Evolutionary conservation across 2,329 filamentous ascomycete genomes (phyloP), one percentile per base, ranked within the genome.

Genomic region (Chaetoscypha palmicola): DNA sequence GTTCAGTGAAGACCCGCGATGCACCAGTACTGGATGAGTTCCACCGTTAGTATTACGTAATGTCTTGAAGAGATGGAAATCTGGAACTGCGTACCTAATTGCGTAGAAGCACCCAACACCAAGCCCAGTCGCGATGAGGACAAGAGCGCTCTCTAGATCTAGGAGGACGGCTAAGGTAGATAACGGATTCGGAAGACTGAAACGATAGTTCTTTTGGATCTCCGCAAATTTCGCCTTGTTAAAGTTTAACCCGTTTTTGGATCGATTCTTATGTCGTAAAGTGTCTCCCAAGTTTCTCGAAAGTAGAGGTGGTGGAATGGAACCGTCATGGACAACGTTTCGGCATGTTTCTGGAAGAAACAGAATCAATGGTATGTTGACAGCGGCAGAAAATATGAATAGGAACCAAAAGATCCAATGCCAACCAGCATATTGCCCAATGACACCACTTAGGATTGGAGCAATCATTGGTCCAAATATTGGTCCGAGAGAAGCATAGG

Each of bases 401-500:
- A 57, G 43, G 22, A 56, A 57, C 76, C 77, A 81, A 53, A 83
- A 83, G 21, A 81, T 51, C 46, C 47, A 58, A 17, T 51, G 43
- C 52, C 52, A 59, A 24, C 54, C 51, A 12, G 49, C 48, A 17
- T 49, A 50, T 41, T 58, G 49, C 2, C 35, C 35, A 5, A 58
- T 28, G 7, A 54, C 38, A 12, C 53, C 56, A n/a, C 58, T 57
- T 9, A 60, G 32, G 9, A 58, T 47, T 2, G 57, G 56, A 9
- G 50, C 53, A 14, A 57, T 26, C 17, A 47, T 43, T 0, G 50
- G 48, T 10, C 64, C 72, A 1, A 82, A 56, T 0, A 78, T 68
- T 0, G 52, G 78, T 79, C 28, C 70, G 65, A 2, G 79, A 23
- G 72, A 74, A 14, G 79, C 74, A 49, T 79, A 72, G 32, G 76